phyloP scores from a whole-genome alignment of 1,139 yeast genomes.

The Candida gigantensis region DNA sequence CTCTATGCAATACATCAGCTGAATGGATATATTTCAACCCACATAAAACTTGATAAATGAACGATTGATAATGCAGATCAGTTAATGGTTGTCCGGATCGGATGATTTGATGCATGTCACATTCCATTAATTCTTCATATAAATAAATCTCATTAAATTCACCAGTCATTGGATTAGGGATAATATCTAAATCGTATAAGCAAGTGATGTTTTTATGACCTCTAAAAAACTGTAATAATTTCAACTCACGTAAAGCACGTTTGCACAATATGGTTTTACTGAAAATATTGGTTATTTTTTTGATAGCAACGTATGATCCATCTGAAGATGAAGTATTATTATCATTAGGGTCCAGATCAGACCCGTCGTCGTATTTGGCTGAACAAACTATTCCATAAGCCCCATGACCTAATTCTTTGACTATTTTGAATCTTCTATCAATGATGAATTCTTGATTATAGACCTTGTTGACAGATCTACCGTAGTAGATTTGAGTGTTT shows the following conservation, averaged over 20 bases:
- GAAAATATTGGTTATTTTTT: constrained; percentile 90
- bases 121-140: constrained; percentile 95
- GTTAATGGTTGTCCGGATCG: constrained; percentile 92
- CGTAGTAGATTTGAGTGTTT: constrained; percentile 23
- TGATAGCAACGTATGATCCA: constrained; percentile 74
- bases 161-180: constrained; percentile 66
- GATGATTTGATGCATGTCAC: constrained; percentile 97
- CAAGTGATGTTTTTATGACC: constrained; percentile 94
- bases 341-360: constrained; percentile 16
- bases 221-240: constrained; percentile 83
- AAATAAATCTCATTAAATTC: constrained; percentile 88
- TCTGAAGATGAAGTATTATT: constrained; percentile 16
- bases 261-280: constrained; percentile 85
- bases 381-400: constrained; percentile 97
- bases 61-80: constrained; percentile 92
- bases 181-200: constrained; percentile 88
- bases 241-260: constrained; percentile 85
- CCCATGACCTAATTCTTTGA: constrained; percentile 93
- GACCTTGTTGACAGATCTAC: constrained; percentile 54
- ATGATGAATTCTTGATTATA: constrained; percentile 89
- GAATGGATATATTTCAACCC: constrained; percentile 89
- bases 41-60: constrained; percentile 87
- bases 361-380: constrained; percentile 80
- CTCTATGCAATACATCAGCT: constrained; percentile 93
- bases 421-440: constrained; percentile 79